Evolutionary conservation across 2,329 filamentous ascomycete genomes (phyloP).

Genomic region (Fusarium sp.): DNA sequence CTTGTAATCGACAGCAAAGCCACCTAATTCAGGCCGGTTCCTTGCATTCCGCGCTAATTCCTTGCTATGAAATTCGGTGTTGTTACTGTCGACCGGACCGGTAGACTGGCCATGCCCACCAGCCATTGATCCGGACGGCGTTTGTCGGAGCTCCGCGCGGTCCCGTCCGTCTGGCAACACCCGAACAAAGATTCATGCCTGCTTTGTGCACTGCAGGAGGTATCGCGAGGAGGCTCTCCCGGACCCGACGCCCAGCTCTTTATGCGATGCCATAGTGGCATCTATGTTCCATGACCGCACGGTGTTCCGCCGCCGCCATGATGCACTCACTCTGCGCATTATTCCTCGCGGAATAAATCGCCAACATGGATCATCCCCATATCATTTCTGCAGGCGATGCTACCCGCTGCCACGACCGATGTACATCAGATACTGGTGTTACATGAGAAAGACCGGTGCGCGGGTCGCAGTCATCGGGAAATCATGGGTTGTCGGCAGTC

Average conservation of each 20-base stretch:
- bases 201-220: slow-evolving; percentile 7
- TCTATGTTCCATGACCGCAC: background rate
- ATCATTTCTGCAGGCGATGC: background rate
- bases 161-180: slow-evolving; percentile 34
- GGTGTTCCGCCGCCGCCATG: slow-evolving; percentile 17
- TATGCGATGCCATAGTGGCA: background rate
- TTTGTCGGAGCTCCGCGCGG: slow-evolving; percentile 29
- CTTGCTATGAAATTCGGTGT: background rate
- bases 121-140: slow-evolving; percentile 33
- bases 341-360: background rate
- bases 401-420: background rate
- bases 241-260: background rate
- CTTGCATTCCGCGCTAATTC: slow-evolving; percentile 18
- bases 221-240: slow-evolving; percentile 27
- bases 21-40: background rate
- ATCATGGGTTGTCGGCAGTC: slow-evolving; percentile 34
- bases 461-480: slow-evolving; percentile 30
- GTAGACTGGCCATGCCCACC: slow-evolving; percentile 33
- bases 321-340: background rate
- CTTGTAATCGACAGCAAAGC: background rate
- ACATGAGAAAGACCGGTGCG: slow-evolving; percentile 11
- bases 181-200: slow-evolving; percentile 18
- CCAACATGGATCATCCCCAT: slow-evolving; percentile 29
- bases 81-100: slow-evolving; percentile 31
- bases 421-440: slow-evolving; percentile 1